phyloP scores from a whole-genome alignment of 441 rosid species.

The Kokia cookei region DNA sequence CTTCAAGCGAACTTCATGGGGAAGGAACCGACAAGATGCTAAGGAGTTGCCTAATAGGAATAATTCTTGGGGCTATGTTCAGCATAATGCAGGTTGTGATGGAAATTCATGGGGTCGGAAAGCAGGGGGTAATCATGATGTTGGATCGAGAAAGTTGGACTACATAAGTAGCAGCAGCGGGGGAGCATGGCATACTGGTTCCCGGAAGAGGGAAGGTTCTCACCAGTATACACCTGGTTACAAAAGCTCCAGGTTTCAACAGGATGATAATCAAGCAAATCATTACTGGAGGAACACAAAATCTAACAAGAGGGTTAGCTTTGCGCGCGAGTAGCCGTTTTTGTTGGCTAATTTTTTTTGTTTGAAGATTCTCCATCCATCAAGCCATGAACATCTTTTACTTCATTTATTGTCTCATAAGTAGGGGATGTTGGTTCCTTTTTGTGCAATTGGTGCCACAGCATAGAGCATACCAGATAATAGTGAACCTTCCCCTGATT shows the following conservation, averaged over 20 bases:
- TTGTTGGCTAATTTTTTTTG: neutral
- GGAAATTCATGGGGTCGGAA: conserved; percentile 25
- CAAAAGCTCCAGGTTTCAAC: conserved; percentile 34
- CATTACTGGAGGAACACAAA: conserved; percentile 19
- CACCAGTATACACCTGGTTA: conserved; percentile 21
- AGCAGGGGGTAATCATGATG: conserved; percentile 11
- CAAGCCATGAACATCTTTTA: neutral
- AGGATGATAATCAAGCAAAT: conserved; percentile 22
- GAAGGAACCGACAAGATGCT: conserved; percentile 14
- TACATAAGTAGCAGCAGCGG: conserved; percentile 23
- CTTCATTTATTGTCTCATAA: neutral
- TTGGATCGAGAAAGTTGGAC: conserved; percentile 19
- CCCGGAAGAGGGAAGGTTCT: conserved; percentile 37
- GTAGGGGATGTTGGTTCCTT: neutral
- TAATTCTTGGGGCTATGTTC: conserved; percentile 19
- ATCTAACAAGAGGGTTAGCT: conserved; percentile 37
- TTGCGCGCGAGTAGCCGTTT: conserved; percentile 22
- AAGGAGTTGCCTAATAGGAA: conserved; percentile 12
- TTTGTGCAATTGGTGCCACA: conserved; percentile 4
- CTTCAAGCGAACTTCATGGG: conserved; percentile 14
- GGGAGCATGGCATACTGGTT: conserved; percentile 31
- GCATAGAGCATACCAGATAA: neutral
- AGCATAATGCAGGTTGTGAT: conserved; percentile 7
- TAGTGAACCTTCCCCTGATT: neutral
- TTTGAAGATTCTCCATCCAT: neutral